phyloP scores from a whole-genome alignment of 2,329 filamentous ascomycete species.

The Epichloe coenophiala region DNA sequence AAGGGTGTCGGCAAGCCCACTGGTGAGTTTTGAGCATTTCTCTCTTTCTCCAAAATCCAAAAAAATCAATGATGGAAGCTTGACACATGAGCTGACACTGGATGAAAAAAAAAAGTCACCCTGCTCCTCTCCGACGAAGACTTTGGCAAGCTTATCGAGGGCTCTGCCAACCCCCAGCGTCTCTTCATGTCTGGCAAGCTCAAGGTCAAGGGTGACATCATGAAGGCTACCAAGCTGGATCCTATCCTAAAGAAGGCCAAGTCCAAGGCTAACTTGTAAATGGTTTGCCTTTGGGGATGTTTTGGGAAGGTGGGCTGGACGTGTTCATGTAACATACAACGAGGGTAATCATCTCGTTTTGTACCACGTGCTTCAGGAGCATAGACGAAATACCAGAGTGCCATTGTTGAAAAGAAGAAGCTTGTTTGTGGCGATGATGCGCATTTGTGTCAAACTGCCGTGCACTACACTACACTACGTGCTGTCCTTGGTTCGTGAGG shows the following conservation, averaged over 20 bases:
- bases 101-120: slow-evolving; percentile 47
- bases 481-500: no score
- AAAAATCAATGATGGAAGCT: neutral
- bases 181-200: slow-evolving; percentile 98
- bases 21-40: slow-evolving; percentile 39
- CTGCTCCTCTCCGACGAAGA: slow-evolving; percentile 72
- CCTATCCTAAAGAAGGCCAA: slow-evolving; percentile 82
- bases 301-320: neutral
- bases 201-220: slow-evolving; percentile 95
- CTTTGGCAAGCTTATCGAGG: slow-evolving; percentile 68
- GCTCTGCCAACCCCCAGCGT: slow-evolving; percentile 82
- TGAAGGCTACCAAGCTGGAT: slow-evolving; percentile 97
- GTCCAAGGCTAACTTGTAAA: slow-evolving; percentile 69
- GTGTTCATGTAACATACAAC: slow-evolving; percentile 3
- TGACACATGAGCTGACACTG: neutral
- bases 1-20: slow-evolving; percentile 71
- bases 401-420: neutral
- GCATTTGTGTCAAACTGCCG: no score
- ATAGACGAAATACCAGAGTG: slow-evolving; percentile 7
- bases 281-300: neutral
- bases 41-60: no score
- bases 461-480: no score
- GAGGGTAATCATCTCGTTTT: neutral
- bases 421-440: neutral
- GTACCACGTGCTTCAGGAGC: slow-evolving; percentile 5